Percentiles rank a stretch among this genome's conserved stretches.
phyloP scores from a whole-genome alignment of 2,329 filamentous ascomycete species.

The Aspergillus sojae region DNA sequence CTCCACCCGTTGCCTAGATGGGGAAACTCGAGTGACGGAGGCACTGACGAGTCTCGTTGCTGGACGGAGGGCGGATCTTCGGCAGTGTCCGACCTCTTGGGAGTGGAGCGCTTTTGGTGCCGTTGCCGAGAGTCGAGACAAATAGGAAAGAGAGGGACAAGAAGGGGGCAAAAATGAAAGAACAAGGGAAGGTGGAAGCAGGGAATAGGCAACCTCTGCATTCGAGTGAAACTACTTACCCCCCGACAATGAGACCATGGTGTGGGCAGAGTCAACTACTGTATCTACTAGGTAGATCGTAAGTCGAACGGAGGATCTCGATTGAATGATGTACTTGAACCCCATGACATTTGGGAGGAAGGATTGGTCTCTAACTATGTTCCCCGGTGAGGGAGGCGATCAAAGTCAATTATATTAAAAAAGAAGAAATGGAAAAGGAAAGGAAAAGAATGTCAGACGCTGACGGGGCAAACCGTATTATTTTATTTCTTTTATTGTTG shows the following conservation, averaged over 20 bases:
- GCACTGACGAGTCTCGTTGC: slow-evolving; percentile 16
- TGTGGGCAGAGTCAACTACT: neutral
- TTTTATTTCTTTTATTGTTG: neutral
- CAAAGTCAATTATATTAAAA: slow-evolving; percentile 3
- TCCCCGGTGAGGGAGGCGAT: neutral
- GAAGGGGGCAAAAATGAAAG: slow-evolving; percentile 21
- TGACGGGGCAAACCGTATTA: neutral
- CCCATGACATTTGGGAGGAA: neutral
- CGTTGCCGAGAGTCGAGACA: slow-evolving; percentile 17
- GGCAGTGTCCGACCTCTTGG: slow-evolving; percentile 19
- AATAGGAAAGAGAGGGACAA: slow-evolving; percentile 15
- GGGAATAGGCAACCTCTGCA: slow-evolving; percentile 11
- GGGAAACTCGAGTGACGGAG: slow-evolving; percentile 19
- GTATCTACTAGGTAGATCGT: neutral
- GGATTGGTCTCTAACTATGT: neutral
- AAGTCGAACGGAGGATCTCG: neutral
- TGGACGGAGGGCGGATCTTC: slow-evolving; percentile 19
- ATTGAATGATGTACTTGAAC: neutral
- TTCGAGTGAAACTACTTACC: neutral
- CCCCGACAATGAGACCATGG: neutral
- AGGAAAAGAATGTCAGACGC: neutral
- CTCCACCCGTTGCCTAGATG: slow-evolving; percentile 23
- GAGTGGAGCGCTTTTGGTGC: slow-evolving; percentile 21
- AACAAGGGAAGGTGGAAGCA: slow-evolving; percentile 5
- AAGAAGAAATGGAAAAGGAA: neutral